Conservation (phyloP, 257 asterid genomes). For the Solanum medicagineum region DNA sequence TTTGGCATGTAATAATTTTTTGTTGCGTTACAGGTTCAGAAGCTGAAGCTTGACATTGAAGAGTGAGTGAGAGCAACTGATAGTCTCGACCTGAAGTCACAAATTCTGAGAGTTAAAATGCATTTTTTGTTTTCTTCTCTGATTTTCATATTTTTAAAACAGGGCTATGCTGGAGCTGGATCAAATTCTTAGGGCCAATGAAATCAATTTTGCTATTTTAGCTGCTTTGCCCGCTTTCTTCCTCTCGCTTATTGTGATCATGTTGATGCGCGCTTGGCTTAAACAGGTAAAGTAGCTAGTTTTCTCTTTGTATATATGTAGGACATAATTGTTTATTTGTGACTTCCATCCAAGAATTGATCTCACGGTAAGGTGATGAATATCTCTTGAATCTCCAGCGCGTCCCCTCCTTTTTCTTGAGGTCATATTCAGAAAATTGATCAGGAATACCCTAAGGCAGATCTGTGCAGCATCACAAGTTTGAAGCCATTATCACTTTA, state of each 20-base stretch:
- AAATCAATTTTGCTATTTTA: slow-evolving; percentile 93
- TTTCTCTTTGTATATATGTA: neutral
- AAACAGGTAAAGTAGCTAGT: slow-evolving; percentile 44
- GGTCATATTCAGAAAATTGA: neutral
- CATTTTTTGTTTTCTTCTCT: neutral
- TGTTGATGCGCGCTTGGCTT: slow-evolving; percentile 88
- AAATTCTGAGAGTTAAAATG: slow-evolving; percentile 1
- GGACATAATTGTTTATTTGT: neutral
- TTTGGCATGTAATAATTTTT: slow-evolving; percentile 16
- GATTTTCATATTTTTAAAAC: slow-evolving; percentile 13
- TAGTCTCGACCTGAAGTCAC: slow-evolving; percentile 1
- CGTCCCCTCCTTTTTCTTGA: neutral
- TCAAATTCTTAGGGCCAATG: slow-evolving; percentile 97
- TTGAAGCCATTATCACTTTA: neutral
- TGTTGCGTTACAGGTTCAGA: slow-evolving; percentile 63
- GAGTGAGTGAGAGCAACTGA: slow-evolving; percentile 51
- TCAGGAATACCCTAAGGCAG: neutral
- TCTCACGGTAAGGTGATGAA: neutral
- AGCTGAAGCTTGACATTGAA: slow-evolving; percentile 92
- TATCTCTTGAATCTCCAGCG: neutral
- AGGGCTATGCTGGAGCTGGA: slow-evolving; percentile 99
- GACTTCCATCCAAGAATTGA: neutral
- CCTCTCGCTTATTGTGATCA: slow-evolving; percentile 60
- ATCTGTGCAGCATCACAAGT: neutral
- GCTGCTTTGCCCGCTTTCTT: slow-evolving; percentile 99